Evolutionary conservation across 2,329 filamentous ascomycete genomes (phyloP).

Genomic region (Pyrenochaeta sp.): DNA sequence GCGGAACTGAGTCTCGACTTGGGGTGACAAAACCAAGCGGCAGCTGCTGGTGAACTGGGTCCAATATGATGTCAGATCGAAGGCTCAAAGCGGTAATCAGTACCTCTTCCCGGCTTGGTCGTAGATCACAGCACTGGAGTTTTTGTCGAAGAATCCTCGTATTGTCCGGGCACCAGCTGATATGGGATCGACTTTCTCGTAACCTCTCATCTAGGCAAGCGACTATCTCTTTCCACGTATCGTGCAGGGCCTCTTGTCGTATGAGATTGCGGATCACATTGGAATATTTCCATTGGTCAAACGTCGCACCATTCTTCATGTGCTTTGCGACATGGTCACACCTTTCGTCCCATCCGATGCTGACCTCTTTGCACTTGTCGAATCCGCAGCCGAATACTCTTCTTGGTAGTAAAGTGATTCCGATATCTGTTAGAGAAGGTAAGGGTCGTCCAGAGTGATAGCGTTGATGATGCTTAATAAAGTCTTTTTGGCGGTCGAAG

Average conservation of each 20-base stretch:
- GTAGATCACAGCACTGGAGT: slow-evolving; percentile 47
- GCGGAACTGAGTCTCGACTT: slow-evolving; percentile 44
- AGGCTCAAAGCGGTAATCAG: slow-evolving; percentile 46
- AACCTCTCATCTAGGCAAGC: slow-evolving; percentile 40
- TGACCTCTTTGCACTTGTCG: slow-evolving; percentile 49
- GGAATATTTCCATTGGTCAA: slow-evolving; percentile 48
- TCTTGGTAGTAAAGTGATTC: slow-evolving; percentile 41
- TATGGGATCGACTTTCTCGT: slow-evolving; percentile 45
- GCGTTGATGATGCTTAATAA: slow-evolving; percentile 47
- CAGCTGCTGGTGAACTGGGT: slow-evolving; percentile 35
- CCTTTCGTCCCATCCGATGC: slow-evolving; percentile 49
- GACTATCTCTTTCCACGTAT: slow-evolving; percentile 48
- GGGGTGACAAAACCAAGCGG: slow-evolving; percentile 45
- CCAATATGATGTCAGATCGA: slow-evolving; percentile 42
- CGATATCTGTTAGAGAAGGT: slow-evolving; percentile 45
- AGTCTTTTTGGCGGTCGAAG: slow-evolving; percentile 48
- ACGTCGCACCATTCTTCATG: slow-evolving; percentile 47
- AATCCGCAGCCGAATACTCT: slow-evolving; percentile 49
- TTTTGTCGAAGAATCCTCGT: slow-evolving; percentile 46
- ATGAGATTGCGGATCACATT: slow-evolving; percentile 49
- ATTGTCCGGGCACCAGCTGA: slow-evolving; percentile 48
- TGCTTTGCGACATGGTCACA: slow-evolving; percentile 50
- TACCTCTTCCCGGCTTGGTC: slow-evolving; percentile 46
- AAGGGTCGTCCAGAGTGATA: slow-evolving; percentile 46
- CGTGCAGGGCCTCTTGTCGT: slow-evolving; percentile 45